Evolutionary conservation across 192 early-diverging fungal species (phyloP).

Genomic region (Pilaira anomala): DNA sequence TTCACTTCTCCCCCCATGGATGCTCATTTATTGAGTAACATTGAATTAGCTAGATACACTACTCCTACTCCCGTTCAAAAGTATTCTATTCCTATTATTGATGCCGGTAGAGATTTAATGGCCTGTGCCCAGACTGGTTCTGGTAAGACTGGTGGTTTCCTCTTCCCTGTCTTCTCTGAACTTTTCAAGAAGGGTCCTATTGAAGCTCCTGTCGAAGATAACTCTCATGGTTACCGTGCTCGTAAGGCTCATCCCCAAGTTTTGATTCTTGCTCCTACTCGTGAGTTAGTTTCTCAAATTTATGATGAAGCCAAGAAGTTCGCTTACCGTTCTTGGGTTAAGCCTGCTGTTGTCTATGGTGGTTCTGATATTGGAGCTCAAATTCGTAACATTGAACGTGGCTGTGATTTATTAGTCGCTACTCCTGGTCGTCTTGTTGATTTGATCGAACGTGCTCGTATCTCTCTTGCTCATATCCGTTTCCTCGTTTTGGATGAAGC

Average conservation of each 20-base stretch:
- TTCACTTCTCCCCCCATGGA: constrained; percentile 70
- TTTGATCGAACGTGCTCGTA: constrained; percentile 80
- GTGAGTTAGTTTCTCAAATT: constrained; percentile 95
- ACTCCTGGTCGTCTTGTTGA: constrained; percentile 97
- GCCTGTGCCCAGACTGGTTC: constrained; percentile 96
- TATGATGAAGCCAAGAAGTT: constrained; percentile 88
- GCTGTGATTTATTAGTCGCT: constrained; percentile 93
- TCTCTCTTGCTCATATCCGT: constrained; percentile 71
- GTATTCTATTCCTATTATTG: constrained; percentile 83
- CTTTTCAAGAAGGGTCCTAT: constrained; percentile 80
- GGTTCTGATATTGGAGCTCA: constrained; percentile 91
- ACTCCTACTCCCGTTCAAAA: constrained; percentile 96
- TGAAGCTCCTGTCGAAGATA: constrained; percentile 41
- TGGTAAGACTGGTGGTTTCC: constrained; percentile 95
- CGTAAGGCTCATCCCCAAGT: constrained; percentile 74
- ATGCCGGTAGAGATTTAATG: constrained; percentile 89
- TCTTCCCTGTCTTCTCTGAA: constrained; percentile 94
- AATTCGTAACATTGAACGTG: constrained; percentile 85
- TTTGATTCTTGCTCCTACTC: constrained; percentile 89
- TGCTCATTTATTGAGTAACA: constrained; percentile 84
- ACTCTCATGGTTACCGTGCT: constrained; percentile 53
- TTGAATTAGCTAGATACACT: constrained; percentile 81
- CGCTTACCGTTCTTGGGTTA: constrained; percentile 90
- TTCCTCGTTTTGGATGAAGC: constrained; percentile 96
- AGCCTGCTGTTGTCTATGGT: constrained; percentile 92